Percentiles rank a stretch among this genome's conserved stretches.
These are phyloP conservation scores for Daldinia grandis DNA, from an alignment of 495 filamentous ascomycete species.

Conservation along the genomic window DNA sequence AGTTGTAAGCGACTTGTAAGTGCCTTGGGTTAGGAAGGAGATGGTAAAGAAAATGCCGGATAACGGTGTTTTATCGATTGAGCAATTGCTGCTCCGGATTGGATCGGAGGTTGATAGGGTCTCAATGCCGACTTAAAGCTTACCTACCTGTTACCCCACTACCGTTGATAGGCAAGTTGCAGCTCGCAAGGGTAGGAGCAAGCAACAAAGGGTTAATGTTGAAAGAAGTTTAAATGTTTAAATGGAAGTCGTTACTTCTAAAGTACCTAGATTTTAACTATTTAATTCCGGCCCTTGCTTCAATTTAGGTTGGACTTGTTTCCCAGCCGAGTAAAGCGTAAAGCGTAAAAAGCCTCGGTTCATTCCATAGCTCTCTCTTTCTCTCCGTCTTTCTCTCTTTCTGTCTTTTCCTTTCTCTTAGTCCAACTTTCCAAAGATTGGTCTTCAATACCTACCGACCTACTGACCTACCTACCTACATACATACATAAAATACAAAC, in stretches of 20 bases:
- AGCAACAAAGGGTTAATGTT: neutral
- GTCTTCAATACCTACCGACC: neutral
- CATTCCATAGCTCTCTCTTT: neutral
- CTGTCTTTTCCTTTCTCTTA: neutral
- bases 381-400: no score
- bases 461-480: no score
- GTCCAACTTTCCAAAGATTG: neutral
- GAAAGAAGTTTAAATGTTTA: neutral
- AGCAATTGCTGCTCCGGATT: neutral
- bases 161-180: neutral
- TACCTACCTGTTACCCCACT: neutral
- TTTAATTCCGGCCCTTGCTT: neutral
- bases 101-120: neutral
- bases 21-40: no score
- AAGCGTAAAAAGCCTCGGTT: no score
- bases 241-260: neutral
- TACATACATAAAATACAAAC: no score
- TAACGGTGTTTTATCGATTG: constrained; percentile 10
- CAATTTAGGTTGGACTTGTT: neutral
- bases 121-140: neutral
- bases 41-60: constrained; percentile 1
- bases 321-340: neutral
- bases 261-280: no score
- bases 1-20: neutral
- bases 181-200: constrained; percentile 1